Evolutionary conservation across 2,329 filamentous ascomycete species (phyloP), one percentile per base, ranked within the genome.

Genomic region (Rhexocercosporidium sp.): DNA sequence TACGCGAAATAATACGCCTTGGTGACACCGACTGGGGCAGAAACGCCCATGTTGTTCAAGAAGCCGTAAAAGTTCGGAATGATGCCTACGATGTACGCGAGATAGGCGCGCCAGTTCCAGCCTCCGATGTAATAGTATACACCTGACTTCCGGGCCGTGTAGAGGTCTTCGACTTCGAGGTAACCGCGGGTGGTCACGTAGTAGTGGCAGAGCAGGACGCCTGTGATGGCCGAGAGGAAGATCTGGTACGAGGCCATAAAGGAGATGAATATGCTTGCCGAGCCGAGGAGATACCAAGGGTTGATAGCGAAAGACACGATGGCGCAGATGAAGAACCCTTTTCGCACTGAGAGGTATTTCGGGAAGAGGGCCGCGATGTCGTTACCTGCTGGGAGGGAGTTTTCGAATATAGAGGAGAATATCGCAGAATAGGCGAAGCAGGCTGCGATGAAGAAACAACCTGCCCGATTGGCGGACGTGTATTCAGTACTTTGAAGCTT

Each of bases 1-100:
- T 83, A 85, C 0, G 86, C 85, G 27, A 89, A 78, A 68, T 86
- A 86, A 71, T 89, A 88, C 75, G 88, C 87, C 18, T 76, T 73
- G 0, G 74, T 77, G 3, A 79, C 72, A 0, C 76, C 77, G 0
- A 76, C 4, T 1, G 80, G 79, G 0, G 77, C 78, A 0, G 59
- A 3, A 3, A 82, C 78, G 1, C 80, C 81, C 76, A 82, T 78
- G 25, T 79, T 77, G 65, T 78, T 75, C 1, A 82, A 71, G 54
- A 82, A 82, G 0, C 79, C 80, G 54, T 79, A 79, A 57, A 82
- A 80, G 53, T 81, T 81, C 0, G 79, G 79, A 5, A 75, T 73
- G n/a, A 81, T 75, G 16, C 78, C 79, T 39, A 79, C 51, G 1
- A 81, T 29, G 25, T 79, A 81, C 0, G 77, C 77, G 0, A 73